These are phyloP conservation scores for Sporothrix pallida DNA, from an alignment of 2,329 filamentous ascomycete species.

Conservation along the genomic window DNA sequence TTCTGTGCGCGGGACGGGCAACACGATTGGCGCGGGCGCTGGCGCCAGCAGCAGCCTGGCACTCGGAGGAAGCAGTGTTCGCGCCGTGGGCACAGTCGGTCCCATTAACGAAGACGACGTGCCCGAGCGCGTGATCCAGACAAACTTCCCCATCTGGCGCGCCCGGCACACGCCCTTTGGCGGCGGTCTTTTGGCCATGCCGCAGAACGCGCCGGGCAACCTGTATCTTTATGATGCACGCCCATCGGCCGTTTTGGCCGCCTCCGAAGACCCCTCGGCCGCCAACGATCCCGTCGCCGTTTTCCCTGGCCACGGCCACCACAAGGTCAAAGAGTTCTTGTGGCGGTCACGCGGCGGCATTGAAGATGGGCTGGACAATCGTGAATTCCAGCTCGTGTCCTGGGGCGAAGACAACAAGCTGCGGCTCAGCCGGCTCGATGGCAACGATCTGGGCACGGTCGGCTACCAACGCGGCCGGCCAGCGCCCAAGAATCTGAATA, in stretches of 20 bases:
- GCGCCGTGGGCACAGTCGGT: slow-evolving; percentile 2
- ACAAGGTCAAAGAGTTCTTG: slow-evolving; percentile 87
- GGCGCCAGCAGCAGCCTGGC: neutral
- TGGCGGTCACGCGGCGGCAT: slow-evolving; percentile 79
- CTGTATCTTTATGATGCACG: slow-evolving; percentile 82
- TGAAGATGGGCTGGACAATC: slow-evolving; percentile 72
- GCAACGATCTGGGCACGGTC: slow-evolving; percentile 68
- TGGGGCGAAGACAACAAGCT: slow-evolving; percentile 89
- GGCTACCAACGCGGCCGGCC: slow-evolving; percentile 74
- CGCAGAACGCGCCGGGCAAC: slow-evolving; percentile 83
- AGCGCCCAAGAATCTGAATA: slow-evolving; percentile 67
- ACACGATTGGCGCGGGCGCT: neutral
- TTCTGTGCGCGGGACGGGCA: slow-evolving; percentile 20
- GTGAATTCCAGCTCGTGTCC: slow-evolving; percentile 91
- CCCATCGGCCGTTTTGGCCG: slow-evolving; percentile 42
- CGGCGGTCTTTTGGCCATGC: slow-evolving; percentile 85
- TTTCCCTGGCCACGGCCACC: slow-evolving; percentile 66
- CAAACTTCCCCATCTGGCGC: slow-evolving; percentile 87
- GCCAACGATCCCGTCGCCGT: slow-evolving; percentile 57
- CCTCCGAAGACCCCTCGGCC: slow-evolving; percentile 51
- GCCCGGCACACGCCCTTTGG: slow-evolving; percentile 92
- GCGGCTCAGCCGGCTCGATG: slow-evolving; percentile 74
- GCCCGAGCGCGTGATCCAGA: slow-evolving; percentile 78
- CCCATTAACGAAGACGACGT: slow-evolving; percentile 58
- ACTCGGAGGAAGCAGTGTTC: neutral